Evolutionary conservation across 2,329 filamentous ascomycete genomes (phyloP), one percentile per base, ranked within the genome.

Genomic region (Exophiala oligosperma): DNA sequence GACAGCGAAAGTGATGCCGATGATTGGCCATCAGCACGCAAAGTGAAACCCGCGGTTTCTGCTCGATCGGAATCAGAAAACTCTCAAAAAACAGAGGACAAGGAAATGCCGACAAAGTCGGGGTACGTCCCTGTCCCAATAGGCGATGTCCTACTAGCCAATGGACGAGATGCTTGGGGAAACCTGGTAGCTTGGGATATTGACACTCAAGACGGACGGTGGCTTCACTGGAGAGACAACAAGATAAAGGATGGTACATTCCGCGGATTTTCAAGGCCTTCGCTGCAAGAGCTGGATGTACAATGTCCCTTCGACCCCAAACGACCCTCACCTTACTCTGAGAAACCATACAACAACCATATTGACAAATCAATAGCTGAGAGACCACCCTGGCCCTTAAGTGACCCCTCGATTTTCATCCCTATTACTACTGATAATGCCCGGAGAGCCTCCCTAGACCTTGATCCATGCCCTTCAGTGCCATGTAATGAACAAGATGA

Each of bases 151-250:
- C 52, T 55, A 17, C 29, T 57, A 1, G 48, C 54, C 46, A 46
- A 57, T 35, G 63, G 63, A 28, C 51, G 51, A 9, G 60, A 64
- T 54, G 29, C 32, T 24, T 38, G 46, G 11, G 63, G 63, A 9
- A 61, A 63, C 17, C 61, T 49, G 56, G 35, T 62, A 2, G 47
- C 61, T 8, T 65, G 63, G 61, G 63, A 65, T 52, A 49, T 62
- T 12, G 52, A 55, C 2, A 63, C 58, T 11, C 63, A 62, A 40
- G 61, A 65, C 11, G 63, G 63, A 35, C 61, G 63, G 9, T 65
- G 63, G 63, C 59, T 64, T n/a, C 54, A 57, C 3, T 64, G 63
- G 61, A 54, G 63, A 56, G 63, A 65, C 44, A 38, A n/a, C 24
- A 63, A 65, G 32, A 54, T 60, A 17, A 56, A 24, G 21, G 21